Evolutionary conservation across 129 eudicot species (phyloP), one percentile per base, ranked within the genome.

Genomic region (Centaurea solstitialis): DNA sequence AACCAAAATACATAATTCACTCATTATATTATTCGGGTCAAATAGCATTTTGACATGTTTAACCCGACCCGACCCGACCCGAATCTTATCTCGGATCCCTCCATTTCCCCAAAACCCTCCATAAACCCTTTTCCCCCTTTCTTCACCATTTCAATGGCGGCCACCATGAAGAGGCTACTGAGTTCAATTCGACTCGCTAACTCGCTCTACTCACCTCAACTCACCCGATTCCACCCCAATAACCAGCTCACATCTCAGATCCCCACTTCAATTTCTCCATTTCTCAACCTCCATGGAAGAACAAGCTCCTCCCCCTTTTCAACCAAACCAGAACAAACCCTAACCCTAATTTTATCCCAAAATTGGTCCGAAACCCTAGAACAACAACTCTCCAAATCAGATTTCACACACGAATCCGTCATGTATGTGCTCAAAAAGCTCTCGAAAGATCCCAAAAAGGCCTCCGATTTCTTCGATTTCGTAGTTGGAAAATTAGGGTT

Each of bases 391-490:
- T 75, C 77, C 20, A 73, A 84, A 15, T 57, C 80, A 5, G 75
- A 74, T 41, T 67, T 93, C 66, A 87, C 76, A 53, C 97, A 95
- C 86, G 99, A 93, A 87, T 57, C 74, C 68, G 94, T 93, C 17
- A 77, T 87, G 53, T 91, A 91, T 80, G 85, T 93, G n/a, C 80
- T 95, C 74, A 91, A 82, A 83, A 93, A 91, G 71, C 79, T 93
- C 22, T 90, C 85, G 8, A 89, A 84, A 41, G 87, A 93, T 39
- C 95, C 97, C 5, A 26, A 72, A 64, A 95, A 88, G 66, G 97
- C 94, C 37, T 87, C 86, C 3, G 67, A 77, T 50, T 95, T 95
- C 89, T 93, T 95, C 69, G 88, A 89, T 35, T 95, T 91, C 95
- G 86, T 77, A 41, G 72, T 85, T 73, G 80, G 53, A 35, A 47